phyloP scores from a whole-genome alignment of 2,329 filamentous ascomycete genomes.

The Trichophyton rubrum region DNA sequence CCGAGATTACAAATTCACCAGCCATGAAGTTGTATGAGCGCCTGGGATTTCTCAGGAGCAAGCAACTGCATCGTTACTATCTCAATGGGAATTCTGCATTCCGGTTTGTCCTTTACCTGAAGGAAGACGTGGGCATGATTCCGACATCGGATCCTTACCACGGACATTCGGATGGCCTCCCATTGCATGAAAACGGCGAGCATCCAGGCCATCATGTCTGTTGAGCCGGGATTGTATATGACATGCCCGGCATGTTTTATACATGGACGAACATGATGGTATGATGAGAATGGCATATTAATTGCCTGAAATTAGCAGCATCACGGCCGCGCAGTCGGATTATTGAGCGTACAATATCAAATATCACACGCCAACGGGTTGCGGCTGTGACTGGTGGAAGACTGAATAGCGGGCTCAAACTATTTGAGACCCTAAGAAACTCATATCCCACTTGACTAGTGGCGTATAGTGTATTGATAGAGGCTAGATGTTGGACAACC shows the following conservation, averaged over 20 bases:
- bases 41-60: slow-evolving; percentile 81
- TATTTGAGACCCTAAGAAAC: too few relatives aligned
- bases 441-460: too few relatives aligned
- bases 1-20: slow-evolving; percentile 80
- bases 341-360: too few relatives aligned
- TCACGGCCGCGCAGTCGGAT: background rate
- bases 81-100: slow-evolving; percentile 94
- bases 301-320: background rate
- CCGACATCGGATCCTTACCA: slow-evolving; percentile 22
- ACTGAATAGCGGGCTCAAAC: too few relatives aligned
- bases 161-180: slow-evolving; percentile 10
- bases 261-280: background rate
- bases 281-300: background rate
- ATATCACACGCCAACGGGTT: too few relatives aligned
- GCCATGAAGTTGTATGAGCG: slow-evolving; percentile 89
- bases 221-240: background rate
- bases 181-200: slow-evolving; percentile 14
- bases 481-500: too few relatives aligned
- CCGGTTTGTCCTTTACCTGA: slow-evolving; percentile 69
- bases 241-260: background rate
- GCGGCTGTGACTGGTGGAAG: too few relatives aligned
- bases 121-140: slow-evolving; percentile 42
- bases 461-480: too few relatives aligned
- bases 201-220: slow-evolving; percentile 6
- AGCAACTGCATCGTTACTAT: slow-evolving; percentile 89